phyloP scores from a whole-genome alignment of 257 asterid species.

The Asclepias syriaca region DNA sequence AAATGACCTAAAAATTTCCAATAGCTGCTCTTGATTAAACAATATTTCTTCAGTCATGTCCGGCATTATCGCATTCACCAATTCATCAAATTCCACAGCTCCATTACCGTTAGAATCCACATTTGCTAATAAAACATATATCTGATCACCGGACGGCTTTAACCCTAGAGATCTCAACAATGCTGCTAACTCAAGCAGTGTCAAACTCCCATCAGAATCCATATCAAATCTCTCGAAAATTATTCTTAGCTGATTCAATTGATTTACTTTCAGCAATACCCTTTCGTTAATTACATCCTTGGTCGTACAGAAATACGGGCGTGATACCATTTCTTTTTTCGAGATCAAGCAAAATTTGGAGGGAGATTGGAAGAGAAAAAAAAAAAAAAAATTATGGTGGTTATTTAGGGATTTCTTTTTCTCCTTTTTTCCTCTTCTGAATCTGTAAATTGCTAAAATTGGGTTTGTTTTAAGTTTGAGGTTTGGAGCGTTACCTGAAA shows the following conservation, averaged over 20 bases:
- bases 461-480: constrained; percentile 15
- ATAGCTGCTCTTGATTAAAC: constrained; percentile 59
- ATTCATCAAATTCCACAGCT: constrained; percentile 72
- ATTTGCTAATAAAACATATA: constrained; percentile 51
- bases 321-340: neutral
- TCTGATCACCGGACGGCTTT: constrained; percentile 75
- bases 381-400: neutral
- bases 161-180: constrained; percentile 76
- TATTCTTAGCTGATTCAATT: constrained; percentile 49
- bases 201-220: constrained; percentile 93
- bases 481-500: neutral
- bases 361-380: neutral
- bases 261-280: constrained; percentile 38
- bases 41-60: constrained; percentile 56
- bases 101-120: constrained; percentile 88
- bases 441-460: neutral
- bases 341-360: neutral
- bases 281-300: constrained; percentile 10
- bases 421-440: neutral
- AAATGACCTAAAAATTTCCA: constrained; percentile 70
- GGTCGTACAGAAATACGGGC: neutral
- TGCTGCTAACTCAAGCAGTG: constrained; percentile 81
- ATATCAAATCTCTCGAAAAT: constrained; percentile 84
- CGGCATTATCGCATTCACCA: constrained; percentile 56
- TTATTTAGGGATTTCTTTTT: neutral